Conservation (phyloP, 2,329 filamentous ascomycete genomes). For the Trichoderma sp. region DNA sequence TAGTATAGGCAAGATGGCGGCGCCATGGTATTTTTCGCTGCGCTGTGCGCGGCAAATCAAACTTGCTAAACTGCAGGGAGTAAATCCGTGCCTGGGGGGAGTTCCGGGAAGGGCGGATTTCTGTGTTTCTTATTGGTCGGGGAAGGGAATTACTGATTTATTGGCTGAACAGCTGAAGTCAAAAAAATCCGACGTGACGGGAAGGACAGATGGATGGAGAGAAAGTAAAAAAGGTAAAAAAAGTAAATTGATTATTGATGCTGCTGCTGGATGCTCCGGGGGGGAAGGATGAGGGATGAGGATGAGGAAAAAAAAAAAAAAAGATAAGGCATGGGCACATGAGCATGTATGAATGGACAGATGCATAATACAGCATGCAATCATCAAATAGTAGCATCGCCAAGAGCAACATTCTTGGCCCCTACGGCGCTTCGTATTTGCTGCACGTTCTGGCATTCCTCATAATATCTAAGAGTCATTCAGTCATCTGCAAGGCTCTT, state of each 20-base stretch:
- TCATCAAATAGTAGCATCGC: constrained; percentile 1
- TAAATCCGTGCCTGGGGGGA: not conserved
- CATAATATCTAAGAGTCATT: no score
- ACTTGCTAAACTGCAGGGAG: not conserved
- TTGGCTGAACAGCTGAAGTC: not conserved
- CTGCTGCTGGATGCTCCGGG: not conserved
- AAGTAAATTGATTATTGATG: not conserved
- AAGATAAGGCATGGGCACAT: not conserved
- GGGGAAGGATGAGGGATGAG: not conserved
- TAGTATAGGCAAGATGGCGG: not conserved
- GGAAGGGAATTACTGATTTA: not conserved
- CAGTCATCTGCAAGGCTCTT: no score
- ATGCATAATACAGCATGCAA: not conserved
- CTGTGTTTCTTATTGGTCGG: not conserved
- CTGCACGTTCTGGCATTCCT: not conserved
- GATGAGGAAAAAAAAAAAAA: not conserved
- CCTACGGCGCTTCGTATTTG: not conserved
- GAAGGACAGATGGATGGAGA: not conserved
- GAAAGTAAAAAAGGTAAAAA: not conserved
- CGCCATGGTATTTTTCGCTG: not conserved
- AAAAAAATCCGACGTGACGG: not conserved
- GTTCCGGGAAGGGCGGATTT: not conserved
- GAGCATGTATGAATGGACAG: no score
- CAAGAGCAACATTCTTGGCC: not conserved
- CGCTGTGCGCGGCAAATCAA: constrained; percentile 14